Evolutionary conservation across 768 basidiomycete species (phyloP).

Genomic region (Mycena alexandri): DNA sequence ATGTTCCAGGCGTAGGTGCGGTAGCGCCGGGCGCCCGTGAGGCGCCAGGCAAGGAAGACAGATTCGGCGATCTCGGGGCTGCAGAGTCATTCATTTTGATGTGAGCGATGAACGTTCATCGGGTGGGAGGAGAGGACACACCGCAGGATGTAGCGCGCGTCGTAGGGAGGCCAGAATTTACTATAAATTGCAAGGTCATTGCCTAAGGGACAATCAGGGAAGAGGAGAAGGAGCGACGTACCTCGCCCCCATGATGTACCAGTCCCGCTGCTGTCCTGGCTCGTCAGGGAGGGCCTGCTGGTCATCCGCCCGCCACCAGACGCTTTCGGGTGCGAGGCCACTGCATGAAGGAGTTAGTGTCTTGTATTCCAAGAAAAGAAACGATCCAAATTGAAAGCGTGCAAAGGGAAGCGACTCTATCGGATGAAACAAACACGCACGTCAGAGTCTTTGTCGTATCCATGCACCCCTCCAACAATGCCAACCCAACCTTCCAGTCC

Average conservation of each 20-base stretch:
- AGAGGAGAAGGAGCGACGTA: slow-evolving; percentile 40
- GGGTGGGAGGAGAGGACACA: slow-evolving; percentile 41
- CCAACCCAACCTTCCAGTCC: slow-evolving; percentile 30
- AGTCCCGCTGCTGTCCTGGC: slow-evolving; percentile 67
- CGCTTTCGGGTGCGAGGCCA: slow-evolving; percentile 90
- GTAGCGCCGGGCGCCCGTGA: slow-evolving; percentile 86
- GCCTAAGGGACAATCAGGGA: not conserved
- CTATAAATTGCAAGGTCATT: slow-evolving; percentile 48
- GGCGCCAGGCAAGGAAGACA: slow-evolving; percentile 88
- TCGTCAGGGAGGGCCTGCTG: slow-evolving; percentile 43
- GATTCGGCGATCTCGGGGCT: slow-evolving; percentile 65
- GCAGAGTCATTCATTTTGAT: not conserved
- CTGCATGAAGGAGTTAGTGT: slow-evolving; percentile 52
- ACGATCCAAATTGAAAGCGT: not conserved
- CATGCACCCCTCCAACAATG: slow-evolving; percentile 50
- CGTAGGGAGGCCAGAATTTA: slow-evolving; percentile 64
- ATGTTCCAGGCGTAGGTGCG: slow-evolving; percentile 89
- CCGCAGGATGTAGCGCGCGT: slow-evolving; percentile 94
- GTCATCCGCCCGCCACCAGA: slow-evolving; percentile 71
- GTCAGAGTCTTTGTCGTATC: slow-evolving; percentile 85
- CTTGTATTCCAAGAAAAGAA: not conserved
- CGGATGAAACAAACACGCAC: slow-evolving; percentile 62
- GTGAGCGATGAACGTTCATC: too few species aligned
- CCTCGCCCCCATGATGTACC: slow-evolving; percentile 91
- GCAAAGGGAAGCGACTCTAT: too few species aligned